Evolutionary conservation across 2,329 filamentous ascomycete genomes (phyloP).

Genomic region (Pseudogymnoascus sp.): DNA sequence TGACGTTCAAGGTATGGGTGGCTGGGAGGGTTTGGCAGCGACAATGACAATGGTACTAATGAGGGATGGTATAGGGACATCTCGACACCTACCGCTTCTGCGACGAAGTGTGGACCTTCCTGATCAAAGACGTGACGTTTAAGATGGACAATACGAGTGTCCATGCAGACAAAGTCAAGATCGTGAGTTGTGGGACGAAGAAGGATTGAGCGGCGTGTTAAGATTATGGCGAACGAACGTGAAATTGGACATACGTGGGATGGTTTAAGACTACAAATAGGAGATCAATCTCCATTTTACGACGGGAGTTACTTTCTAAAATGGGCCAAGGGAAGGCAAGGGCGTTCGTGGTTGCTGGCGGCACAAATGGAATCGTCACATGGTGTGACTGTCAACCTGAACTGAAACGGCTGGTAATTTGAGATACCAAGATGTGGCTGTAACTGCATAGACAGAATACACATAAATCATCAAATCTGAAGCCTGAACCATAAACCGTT

Average conservation of each 20-base stretch:
- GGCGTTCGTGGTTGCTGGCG: neutral
- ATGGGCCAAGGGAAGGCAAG: neutral
- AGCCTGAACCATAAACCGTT: neutral
- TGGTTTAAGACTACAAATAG: neutral
- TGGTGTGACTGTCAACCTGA: neutral
- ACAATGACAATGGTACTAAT: constrained; percentile 16
- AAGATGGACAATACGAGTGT: constrained; percentile 80
- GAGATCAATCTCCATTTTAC: neutral
- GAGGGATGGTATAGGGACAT: constrained; percentile 58
- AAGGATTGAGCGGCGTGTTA: neutral
- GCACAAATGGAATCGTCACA: neutral
- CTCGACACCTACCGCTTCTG: constrained; percentile 98
- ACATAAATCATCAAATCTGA: neutral
- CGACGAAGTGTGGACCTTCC: constrained; percentile 98
- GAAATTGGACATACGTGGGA: neutral
- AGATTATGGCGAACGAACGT: neutral
- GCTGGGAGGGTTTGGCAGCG: neutral
- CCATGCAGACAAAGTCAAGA: constrained; percentile 89
- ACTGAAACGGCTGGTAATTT: neutral
- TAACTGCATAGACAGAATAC: neutral
- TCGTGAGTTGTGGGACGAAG: constrained; percentile 79
- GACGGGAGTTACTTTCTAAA: neutral
- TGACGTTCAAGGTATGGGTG: constrained; percentile 81
- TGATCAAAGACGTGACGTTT: constrained; percentile 98
- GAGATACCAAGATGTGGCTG: neutral